Conservation (phyloP, 176 grass and related monocot species). For the Guadua angustifolia region DNA sequence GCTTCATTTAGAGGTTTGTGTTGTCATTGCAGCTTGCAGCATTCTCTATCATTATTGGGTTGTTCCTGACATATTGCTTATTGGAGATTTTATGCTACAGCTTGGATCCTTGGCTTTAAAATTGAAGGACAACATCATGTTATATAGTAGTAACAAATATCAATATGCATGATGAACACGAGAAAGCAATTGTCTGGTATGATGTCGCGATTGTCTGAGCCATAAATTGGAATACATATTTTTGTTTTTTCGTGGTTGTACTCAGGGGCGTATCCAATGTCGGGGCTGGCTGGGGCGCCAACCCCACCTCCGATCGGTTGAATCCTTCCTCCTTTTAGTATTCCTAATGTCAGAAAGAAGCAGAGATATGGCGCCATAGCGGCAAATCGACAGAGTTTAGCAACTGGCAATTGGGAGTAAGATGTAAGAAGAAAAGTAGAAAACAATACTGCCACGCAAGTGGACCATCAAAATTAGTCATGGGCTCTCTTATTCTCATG, state of each 20-base stretch:
- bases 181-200: neutral
- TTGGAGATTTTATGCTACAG: neutral
- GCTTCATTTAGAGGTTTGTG: neutral
- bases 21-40: neutral
- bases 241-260: neutral
- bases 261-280: too few species aligned
- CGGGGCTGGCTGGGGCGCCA: too few species aligned
- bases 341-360: too few species aligned
- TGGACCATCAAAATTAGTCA: too few species aligned
- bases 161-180: neutral
- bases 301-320: too few species aligned
- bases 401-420: too few species aligned
- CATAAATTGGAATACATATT: neutral
- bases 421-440: too few species aligned
- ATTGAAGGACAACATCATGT: neutral
- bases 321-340: too few species aligned
- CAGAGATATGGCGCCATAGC: too few species aligned
- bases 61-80: neutral
- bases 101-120: neutral
- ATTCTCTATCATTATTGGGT: neutral
- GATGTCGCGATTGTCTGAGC: neutral
- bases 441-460: too few species aligned
- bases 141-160: neutral
- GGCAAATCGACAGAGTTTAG: too few species aligned
- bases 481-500: too few species aligned